phyloP scores from a whole-genome alignment of 2,329 filamentous ascomycete genomes.

The Colletotrichum destructivum region DNA sequence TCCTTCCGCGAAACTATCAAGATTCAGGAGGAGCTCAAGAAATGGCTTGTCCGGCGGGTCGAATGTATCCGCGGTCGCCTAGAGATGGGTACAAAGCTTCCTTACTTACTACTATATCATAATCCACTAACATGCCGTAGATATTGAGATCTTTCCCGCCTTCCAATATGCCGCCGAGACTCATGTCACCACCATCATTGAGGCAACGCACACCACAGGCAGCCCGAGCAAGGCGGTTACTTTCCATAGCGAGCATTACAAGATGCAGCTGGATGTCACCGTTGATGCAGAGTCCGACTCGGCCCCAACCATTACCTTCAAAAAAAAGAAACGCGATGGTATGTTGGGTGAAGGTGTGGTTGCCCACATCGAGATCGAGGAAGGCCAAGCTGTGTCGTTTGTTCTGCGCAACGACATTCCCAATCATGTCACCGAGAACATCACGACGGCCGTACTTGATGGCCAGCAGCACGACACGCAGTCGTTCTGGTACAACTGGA shows the following conservation, averaged over 20 bases:
- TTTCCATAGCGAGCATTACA: constrained; percentile 72
- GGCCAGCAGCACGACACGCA: constrained; percentile 78
- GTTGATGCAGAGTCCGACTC: constrained; percentile 70
- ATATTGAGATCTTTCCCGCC: constrained; percentile 80
- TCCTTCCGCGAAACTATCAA: constrained; percentile 67
- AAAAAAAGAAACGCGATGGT: constrained; percentile 64
- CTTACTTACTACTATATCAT: no score
- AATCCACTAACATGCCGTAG: constrained; percentile 48
- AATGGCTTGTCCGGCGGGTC: constrained; percentile 79
- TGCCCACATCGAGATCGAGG: constrained; percentile 71
- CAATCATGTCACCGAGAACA: constrained; percentile 69
- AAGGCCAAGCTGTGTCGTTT: constrained; percentile 80
- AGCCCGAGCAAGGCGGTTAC: constrained; percentile 72
- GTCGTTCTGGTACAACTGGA: constrained; percentile 82
- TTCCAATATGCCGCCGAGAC: constrained; percentile 78
- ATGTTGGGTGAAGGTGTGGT: constrained; percentile 75
- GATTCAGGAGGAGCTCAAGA: constrained; percentile 75
- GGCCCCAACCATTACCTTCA: constrained; percentile 68
- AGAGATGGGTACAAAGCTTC: constrained; percentile 65
- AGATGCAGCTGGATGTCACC: constrained; percentile 78
- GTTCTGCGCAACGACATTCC: constrained; percentile 75
- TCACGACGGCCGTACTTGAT: constrained; percentile 72
- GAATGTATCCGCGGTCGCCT: constrained; percentile 80
- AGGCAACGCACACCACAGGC: constrained; percentile 57
- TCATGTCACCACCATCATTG: constrained; percentile 72